A percentile compares a stretch with the other conserved stretches of the same genome.
phyloP scores from a whole-genome alignment of 345 rosid genomes.

The Dimocarpus longan region DNA sequence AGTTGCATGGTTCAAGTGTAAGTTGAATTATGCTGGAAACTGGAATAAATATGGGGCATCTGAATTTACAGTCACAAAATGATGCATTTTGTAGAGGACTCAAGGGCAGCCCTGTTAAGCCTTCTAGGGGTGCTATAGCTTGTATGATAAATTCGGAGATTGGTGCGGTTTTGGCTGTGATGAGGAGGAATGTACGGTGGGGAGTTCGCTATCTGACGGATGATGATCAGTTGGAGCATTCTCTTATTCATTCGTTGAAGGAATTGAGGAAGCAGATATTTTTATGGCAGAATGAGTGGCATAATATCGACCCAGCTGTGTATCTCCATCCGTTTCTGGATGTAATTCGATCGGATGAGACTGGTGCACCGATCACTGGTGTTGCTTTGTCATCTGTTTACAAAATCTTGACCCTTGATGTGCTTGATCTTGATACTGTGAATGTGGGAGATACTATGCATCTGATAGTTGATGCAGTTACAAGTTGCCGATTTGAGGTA shows the following conservation, averaged over 20 bases:
- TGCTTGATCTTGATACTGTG: slow-evolving; percentile 53
- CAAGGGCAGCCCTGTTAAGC: slow-evolving; percentile 31
- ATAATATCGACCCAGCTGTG: slow-evolving; percentile 49
- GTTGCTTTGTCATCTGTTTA: slow-evolving; percentile 80
- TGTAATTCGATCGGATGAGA: slow-evolving; percentile 72
- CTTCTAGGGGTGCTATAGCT: slow-evolving; percentile 51
- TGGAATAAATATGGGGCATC: slow-evolving; percentile 50
- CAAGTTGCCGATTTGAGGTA: slow-evolving; percentile 73
- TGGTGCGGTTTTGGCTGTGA: slow-evolving; percentile 76
- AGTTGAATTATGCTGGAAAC: slow-evolving; percentile 28
- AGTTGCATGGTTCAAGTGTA: slow-evolving; percentile 22
- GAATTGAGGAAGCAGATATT: slow-evolving; percentile 64
- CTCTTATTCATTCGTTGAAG: slow-evolving; percentile 71
- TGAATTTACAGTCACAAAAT: slow-evolving; percentile 38
- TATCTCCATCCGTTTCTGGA: slow-evolving; percentile 76
- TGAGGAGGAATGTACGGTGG: slow-evolving; percentile 83
- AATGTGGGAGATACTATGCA: slow-evolving; percentile 67
- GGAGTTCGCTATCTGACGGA: slow-evolving; percentile 55
- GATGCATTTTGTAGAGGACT: slow-evolving; percentile 36
- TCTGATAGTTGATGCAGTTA: slow-evolving; percentile 68
- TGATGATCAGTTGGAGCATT: slow-evolving; percentile 74
- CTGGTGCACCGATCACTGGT: slow-evolving; percentile 80
- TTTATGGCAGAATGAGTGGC: slow-evolving; percentile 60
- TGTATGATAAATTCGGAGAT: slow-evolving; percentile 72
- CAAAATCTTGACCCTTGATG: slow-evolving; percentile 68